Evolutionary conservation across 208 protist genomes (phyloP), one percentile per base, ranked within the genome.

Genomic region (Borovskyia barvae): DNA sequence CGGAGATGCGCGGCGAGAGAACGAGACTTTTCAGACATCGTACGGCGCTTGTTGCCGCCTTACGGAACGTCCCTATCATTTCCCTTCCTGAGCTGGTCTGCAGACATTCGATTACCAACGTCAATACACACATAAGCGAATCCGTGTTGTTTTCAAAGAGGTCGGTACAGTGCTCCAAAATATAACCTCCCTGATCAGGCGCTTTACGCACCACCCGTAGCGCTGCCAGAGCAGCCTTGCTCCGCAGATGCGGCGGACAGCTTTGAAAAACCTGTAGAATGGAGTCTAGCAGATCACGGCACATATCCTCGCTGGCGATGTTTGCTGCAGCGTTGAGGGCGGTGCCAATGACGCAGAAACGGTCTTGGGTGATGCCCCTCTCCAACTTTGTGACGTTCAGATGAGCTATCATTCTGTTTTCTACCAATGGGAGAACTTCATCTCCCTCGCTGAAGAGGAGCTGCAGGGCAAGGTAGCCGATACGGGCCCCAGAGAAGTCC

Each of bases 391-490:
- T n/a, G 28, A 64, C 40, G 46, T 56, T 68, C 28, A 99, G 74
- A 77, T 99, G 98, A 14, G 91, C 77, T 42, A 98, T 94, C 53
- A 99, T 93, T 28, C 97, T 92, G 65, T 99, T 97, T 49, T 99
- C 98, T 42, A 99, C 88, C 19, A 99, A 74, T 22, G 97, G 97
- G 20, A 99, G 72, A 46, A 99, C 85, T 55, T 99, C 98, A 72
- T 98, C 84, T 12, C 96, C 90, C 74, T 99, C 98, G 45, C 95
- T 89, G 22, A 99, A 75, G 14, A 99, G 68, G 39, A 99, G 69
- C 33, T 93, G 85, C 5, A 98, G 71, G 7, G 96, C 92, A 0
- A 99, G 80, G 64, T 99, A 99, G 22, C 98, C 98, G 28, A 99
- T 93, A 20, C 97, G 87, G 77, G 99, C 99, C 17, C 99, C 98